phyloP scores from a whole-genome alignment of 108 stramenopile species.

The Skeletonema tropicum region DNA sequence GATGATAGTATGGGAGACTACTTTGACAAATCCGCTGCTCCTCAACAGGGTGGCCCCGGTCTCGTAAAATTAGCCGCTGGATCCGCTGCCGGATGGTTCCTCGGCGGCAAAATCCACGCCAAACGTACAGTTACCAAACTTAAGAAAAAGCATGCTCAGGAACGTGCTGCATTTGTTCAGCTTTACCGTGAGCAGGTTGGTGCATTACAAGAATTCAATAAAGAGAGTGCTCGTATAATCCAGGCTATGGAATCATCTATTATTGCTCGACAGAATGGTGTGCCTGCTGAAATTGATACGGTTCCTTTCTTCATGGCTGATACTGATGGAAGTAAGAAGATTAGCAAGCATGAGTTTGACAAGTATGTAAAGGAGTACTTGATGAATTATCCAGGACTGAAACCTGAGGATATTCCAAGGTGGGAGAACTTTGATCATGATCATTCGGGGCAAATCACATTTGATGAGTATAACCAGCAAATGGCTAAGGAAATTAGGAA shows the following conservation, averaged over 20 bases:
- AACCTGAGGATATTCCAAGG: conserved; percentile 49
- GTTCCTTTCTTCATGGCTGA: conserved; percentile 58
- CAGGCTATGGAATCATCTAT: conserved; percentile 51
- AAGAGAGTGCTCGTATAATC: conserved; percentile 52
- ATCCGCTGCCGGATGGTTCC: conserved; percentile 47
- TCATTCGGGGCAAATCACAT: conserved; percentile 47
- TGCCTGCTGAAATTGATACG: conserved; percentile 52
- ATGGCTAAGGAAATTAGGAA: conserved; percentile 55
- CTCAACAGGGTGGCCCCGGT: conserved; percentile 22
- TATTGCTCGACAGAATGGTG: conserved; percentile 51
- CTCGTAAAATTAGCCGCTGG: conserved; percentile 39
- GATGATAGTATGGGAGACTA: conserved; percentile 59
- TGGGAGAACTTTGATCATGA: conserved; percentile 62
- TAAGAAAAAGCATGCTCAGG: conserved; percentile 60
- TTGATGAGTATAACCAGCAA: conserved; percentile 56
- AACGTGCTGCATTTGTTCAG: conserved; percentile 56
- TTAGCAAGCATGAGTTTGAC: conserved; percentile 57
- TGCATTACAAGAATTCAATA: conserved; percentile 55
- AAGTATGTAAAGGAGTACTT: conserved; percentile 53
- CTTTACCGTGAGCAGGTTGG: conserved; percentile 55
- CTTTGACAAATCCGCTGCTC: conserved; percentile 41
- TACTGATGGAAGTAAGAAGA: conserved; percentile 54
- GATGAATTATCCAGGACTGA: conserved; percentile 51
- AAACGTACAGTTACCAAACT: conserved; percentile 43
- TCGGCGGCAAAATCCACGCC: conserved; percentile 55